A percentile compares a stretch with the other conserved stretches of the same genome.
Conservation (phyloP, 2,329 filamentous ascomycete genomes). For the Aspergillus transmontanensis region DNA sequence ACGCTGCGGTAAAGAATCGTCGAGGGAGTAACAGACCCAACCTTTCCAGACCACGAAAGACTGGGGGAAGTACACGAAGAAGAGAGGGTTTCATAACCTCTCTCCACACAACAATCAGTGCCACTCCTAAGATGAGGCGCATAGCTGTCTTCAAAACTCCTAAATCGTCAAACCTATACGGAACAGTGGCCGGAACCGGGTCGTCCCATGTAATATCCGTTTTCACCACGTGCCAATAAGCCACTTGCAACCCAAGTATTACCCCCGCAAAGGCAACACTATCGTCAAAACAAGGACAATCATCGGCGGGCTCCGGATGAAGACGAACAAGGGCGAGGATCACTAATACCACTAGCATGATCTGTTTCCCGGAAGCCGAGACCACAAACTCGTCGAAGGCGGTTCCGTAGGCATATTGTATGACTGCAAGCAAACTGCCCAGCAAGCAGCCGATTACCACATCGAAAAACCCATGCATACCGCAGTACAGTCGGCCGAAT, state of each 20-base stretch:
- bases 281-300: conserved; percentile 96
- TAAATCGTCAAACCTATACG: conserved; percentile 67
- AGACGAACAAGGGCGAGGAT: conserved; percentile 80
- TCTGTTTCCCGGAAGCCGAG: conserved; percentile 64
- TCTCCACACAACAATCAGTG: conserved; percentile 86
- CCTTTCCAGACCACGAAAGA: conserved; percentile 84
- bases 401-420: conserved; percentile 59
- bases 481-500: conserved; percentile 89
- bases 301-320: conserved; percentile 93
- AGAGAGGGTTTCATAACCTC: conserved; percentile 84
- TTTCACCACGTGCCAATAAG: conserved; percentile 77
- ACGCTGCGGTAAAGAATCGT: conserved; percentile 87
- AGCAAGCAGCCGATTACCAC: conserved; percentile 78
- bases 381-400: conserved; percentile 72
- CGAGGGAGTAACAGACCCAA: conserved; percentile 79
- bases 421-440: conserved; percentile 65
- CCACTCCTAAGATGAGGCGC: conserved; percentile 76
- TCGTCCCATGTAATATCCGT: conserved; percentile 56
- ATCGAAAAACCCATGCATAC: conserved; percentile 97
- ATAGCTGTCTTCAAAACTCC: conserved; percentile 65
- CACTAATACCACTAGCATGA: conserved; percentile 64
- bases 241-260: conserved; percentile 79
- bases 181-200: conserved; percentile 61
- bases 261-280: conserved; percentile 92
- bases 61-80: conserved; percentile 74